Evolutionary conservation across 306 rosid species (phyloP).

Genomic region (Cucurbita ficifolia): DNA sequence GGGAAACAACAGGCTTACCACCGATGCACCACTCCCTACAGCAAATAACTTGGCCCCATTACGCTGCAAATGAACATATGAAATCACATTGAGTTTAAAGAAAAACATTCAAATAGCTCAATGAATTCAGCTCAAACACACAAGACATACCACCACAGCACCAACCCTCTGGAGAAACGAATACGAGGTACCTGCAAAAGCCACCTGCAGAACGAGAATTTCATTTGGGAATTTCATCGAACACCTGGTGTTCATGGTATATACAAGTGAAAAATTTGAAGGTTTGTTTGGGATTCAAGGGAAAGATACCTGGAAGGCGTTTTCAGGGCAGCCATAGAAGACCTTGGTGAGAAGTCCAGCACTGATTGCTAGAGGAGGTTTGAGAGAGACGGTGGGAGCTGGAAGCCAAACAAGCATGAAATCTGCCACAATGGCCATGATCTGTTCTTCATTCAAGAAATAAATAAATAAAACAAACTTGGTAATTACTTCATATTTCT

Average conservation of each 20-base stretch:
- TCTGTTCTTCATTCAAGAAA: constrained; percentile 7
- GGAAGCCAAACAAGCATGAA: constrained; percentile 51
- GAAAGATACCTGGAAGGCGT: constrained; percentile 72
- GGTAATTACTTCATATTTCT: no score
- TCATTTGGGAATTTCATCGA: not conserved
- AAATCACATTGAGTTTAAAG: not conserved
- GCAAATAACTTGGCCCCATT: constrained; percentile 32
- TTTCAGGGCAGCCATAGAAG: constrained; percentile 91
- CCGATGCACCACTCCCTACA: constrained; percentile 32
- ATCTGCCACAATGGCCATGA: constrained; percentile 42
- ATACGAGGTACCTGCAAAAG: constrained; percentile 29
- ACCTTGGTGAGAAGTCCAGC: constrained; percentile 69
- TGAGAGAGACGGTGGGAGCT: constrained; percentile 82
- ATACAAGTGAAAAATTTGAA: not conserved
- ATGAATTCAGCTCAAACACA: not conserved
- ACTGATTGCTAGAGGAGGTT: constrained; percentile 44
- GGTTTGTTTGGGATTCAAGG: not conserved
- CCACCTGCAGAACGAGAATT: constrained; percentile 19
- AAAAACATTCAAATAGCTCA: not conserved
- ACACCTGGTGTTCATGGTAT: not conserved
- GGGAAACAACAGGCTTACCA: constrained; percentile 15
- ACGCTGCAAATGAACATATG: constrained; percentile 12
- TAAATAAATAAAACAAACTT: not conserved
- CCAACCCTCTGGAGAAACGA: constrained; percentile 31
- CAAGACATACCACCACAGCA: constrained; percentile 24